Conservation (phyloP, 495 filamentous ascomycete species). For the Penicillium ochrochloron region DNA sequence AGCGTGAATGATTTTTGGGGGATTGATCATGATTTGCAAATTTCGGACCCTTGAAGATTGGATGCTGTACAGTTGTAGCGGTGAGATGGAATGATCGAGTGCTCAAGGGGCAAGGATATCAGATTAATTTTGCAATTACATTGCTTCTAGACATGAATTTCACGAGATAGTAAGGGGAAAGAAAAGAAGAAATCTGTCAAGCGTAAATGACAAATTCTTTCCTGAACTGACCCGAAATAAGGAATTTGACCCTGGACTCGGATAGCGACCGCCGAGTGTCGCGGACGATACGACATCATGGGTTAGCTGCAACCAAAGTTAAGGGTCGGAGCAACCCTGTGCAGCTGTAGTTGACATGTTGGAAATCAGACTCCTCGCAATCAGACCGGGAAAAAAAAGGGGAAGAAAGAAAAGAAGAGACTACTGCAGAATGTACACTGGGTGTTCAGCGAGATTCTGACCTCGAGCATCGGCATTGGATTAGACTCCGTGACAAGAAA, state of each 20-base stretch:
- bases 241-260: neutral
- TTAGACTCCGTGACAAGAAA: neutral
- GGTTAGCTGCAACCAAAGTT: conserved; percentile 10
- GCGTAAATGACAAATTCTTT: neutral
- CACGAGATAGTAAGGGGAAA: neutral
- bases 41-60: neutral
- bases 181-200: neutral
- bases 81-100: neutral
- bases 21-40: neutral
- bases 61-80: neutral
- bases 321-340: conserved; percentile 2
- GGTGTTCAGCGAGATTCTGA: neutral
- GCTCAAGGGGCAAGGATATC: neutral
- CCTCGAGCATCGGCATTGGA: neutral
- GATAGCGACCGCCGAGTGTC: conserved; percentile 2
- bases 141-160: neutral
- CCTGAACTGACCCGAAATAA: neutral
- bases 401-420: neutral
- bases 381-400: conserved; percentile 4
- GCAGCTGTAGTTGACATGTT: conserved; percentile 17
- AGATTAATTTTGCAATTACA: neutral
- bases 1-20: neutral
- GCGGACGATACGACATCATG: conserved; percentile 2
- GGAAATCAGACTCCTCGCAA: conserved; percentile 22
- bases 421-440: no score